phyloP scores from a whole-genome alignment of 345 rosid species.

The Noccaea bulbosa region DNA sequence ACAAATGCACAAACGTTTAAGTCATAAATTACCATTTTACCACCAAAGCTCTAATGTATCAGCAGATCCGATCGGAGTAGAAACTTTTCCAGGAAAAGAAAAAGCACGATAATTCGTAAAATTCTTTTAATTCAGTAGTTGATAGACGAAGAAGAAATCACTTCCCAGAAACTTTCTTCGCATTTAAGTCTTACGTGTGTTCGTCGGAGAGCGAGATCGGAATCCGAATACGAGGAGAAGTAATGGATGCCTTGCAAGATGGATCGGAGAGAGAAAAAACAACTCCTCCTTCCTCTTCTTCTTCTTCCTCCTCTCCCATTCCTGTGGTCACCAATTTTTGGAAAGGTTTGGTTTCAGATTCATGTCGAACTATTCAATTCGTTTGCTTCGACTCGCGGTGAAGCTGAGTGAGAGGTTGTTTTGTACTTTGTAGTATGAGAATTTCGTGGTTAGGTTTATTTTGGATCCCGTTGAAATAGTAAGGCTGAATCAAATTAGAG shows the following conservation, averaged over 20 bases:
- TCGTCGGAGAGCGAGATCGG: constrained; percentile 28
- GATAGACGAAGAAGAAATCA: constrained; percentile 26
- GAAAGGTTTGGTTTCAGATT: constrained; percentile 65
- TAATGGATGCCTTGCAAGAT: constrained; percentile 71
- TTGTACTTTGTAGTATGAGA: constrained; percentile 7
- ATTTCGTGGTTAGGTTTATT: constrained; percentile 19
- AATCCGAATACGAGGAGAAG: constrained; percentile 37
- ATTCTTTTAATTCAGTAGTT: not conserved
- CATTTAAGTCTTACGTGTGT: constrained; percentile 28
- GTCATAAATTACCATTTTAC: constrained; percentile 43
- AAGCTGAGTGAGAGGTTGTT: constrained; percentile 15
- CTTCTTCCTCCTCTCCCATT: constrained; percentile 71
- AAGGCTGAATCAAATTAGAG: constrained; percentile 22
- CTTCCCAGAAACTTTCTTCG: constrained; percentile 28
- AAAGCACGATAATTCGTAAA: not conserved
- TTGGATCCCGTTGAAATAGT: constrained; percentile 17
- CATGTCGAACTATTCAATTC: not conserved
- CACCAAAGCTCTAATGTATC: constrained; percentile 27
- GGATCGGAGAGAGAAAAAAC: constrained; percentile 81
- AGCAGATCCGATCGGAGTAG: constrained; percentile 39
- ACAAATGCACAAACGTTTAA: constrained; percentile 47
- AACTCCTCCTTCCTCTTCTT: constrained; percentile 56
- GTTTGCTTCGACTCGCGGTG: constrained; percentile 10
- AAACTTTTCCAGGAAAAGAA: not conserved
- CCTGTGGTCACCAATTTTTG: constrained; percentile 82